phyloP scores from a whole-genome alignment of 805 yeast species.

The Ogataea trehalophila region DNA sequence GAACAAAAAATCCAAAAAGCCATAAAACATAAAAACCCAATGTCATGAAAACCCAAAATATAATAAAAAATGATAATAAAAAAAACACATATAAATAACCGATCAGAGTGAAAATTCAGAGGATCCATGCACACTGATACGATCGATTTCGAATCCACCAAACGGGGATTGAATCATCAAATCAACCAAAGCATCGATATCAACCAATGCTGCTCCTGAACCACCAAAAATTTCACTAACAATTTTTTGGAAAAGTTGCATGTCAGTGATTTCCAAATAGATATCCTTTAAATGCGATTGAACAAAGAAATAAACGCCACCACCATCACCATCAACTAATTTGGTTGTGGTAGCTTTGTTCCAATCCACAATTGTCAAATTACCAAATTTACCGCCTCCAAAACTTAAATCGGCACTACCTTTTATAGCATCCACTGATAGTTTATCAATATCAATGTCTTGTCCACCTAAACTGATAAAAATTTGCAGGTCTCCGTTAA shows the following conservation, averaged over 20 bases:
- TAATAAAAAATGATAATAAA: neutral
- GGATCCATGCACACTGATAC: conserved; percentile 22
- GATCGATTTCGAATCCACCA: conserved; percentile 31
- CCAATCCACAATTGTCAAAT: conserved; percentile 43
- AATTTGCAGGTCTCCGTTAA: conserved; percentile 36
- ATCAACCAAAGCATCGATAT: conserved; percentile 36
- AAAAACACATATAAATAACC: neutral
- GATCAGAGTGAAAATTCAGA: conserved; percentile 18
- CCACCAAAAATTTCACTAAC: conserved; percentile 35
- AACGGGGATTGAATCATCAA: conserved; percentile 25
- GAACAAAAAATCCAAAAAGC: too few species aligned
- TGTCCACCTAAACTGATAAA: conserved; percentile 17
- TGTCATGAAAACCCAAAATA: too few species aligned
- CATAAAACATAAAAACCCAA: too few species aligned
- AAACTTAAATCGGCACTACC: conserved; percentile 40
- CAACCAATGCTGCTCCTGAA: conserved; percentile 34
- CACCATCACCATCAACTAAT: conserved; percentile 12
- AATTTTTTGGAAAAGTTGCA: conserved; percentile 37
- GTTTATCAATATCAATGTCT: conserved; percentile 4
- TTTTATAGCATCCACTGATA: conserved; percentile 31
- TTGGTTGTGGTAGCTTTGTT: conserved; percentile 34
- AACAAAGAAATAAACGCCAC: conserved; percentile 29
- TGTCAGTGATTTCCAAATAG: conserved; percentile 38
- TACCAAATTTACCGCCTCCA: conserved; percentile 36
- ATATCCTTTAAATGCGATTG: conserved; percentile 37